Conservation (phyloP, 805 yeast species). For the Wickerhamomyces queroliae region DNA sequence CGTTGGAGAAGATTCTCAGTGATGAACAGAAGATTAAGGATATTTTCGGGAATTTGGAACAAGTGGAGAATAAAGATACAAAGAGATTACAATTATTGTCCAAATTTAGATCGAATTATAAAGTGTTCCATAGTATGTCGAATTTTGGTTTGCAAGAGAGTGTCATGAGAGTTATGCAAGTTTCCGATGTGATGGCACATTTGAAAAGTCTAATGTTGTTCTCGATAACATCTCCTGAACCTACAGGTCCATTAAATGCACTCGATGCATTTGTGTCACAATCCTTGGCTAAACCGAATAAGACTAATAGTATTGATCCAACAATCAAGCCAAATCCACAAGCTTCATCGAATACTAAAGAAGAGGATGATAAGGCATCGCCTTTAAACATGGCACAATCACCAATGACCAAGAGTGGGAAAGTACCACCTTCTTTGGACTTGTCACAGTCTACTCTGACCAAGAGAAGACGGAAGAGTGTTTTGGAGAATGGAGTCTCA, state of each 20-base stretch:
- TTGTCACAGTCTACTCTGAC: slow-evolving; percentile 28
- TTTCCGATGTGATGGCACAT: slow-evolving; percentile 73
- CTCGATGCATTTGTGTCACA: slow-evolving; percentile 35
- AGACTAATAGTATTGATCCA: slow-evolving; percentile 1
- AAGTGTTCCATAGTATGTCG: slow-evolving; percentile 42
- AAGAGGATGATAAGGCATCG: slow-evolving; percentile 1
- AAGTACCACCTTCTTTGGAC: slow-evolving; percentile 21
- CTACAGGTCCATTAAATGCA: slow-evolving; percentile 50
- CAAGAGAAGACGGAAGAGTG: slow-evolving; percentile 27
- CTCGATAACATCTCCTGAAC: slow-evolving; percentile 38
- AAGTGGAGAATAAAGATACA: slow-evolving; percentile 4
- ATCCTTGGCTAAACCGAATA: slow-evolving; percentile 2
- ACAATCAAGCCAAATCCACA: slow-evolving; percentile 10
- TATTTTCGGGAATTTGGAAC: slow-evolving; percentile 7
- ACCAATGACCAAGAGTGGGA: slow-evolving; percentile 6
- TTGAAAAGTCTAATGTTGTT: slow-evolving; percentile 59
- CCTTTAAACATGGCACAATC: slow-evolving; percentile 6
- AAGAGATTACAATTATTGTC: slow-evolving; percentile 18
- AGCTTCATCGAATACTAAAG: neutral
- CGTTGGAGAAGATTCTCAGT: slow-evolving; percentile 35
- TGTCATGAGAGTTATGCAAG: slow-evolving; percentile 66
- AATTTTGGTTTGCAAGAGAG: slow-evolving; percentile 59
- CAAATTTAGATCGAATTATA: slow-evolving; percentile 31
- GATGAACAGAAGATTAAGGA: slow-evolving; percentile 20
- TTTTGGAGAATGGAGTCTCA: slow-evolving; percentile 14